phyloP scores from a whole-genome alignment of 495 filamentous ascomycete species.

The Aspergillus conjunctus region DNA sequence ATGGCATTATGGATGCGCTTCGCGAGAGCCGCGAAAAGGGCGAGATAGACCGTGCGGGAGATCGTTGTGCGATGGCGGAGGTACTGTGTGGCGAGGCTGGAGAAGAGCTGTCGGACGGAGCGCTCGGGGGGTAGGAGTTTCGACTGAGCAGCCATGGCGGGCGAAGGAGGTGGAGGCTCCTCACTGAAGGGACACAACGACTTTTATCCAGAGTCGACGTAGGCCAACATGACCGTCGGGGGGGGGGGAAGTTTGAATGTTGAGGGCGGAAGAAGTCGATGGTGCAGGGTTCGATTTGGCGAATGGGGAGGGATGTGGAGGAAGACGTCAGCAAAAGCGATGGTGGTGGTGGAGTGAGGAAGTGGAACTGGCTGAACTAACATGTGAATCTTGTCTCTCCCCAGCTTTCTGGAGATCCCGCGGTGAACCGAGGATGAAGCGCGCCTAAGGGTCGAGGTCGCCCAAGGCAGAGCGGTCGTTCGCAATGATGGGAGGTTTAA shows the following conservation, averaged over 20 bases:
- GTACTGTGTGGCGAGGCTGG: slow-evolving; percentile 74
- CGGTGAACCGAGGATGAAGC: slow-evolving; percentile 12
- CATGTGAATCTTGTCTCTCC: slow-evolving; percentile 21
- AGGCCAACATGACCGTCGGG: slow-evolving; percentile 34
- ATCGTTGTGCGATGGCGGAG: slow-evolving; percentile 83
- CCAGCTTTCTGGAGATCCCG: slow-evolving; percentile 12
- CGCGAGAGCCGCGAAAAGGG: slow-evolving; percentile 83
- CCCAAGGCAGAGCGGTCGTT: no score
- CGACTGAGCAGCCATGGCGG: slow-evolving; percentile 75
- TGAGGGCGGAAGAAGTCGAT: neutral
- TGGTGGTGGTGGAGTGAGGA: neutral
- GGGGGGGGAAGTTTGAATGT: neutral
- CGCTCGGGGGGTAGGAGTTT: slow-evolving; percentile 72
- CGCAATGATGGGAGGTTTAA: no score
- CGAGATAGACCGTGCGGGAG: slow-evolving; percentile 87
- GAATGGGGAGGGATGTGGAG: neutral
- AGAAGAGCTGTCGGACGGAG: slow-evolving; percentile 72
- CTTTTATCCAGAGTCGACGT: slow-evolving; percentile 35
- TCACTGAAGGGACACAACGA: slow-evolving; percentile 21
- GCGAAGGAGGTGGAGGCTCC: slow-evolving; percentile 18
- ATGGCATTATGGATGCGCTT: slow-evolving; percentile 92
- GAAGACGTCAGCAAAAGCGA: neutral
- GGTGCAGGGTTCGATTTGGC: neutral
- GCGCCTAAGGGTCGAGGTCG: slow-evolving; percentile 20
- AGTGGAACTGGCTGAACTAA: neutral